Conservation (phyloP, 495 filamentous ascomycete genomes). For the Trichoderma gamsii region DNA sequence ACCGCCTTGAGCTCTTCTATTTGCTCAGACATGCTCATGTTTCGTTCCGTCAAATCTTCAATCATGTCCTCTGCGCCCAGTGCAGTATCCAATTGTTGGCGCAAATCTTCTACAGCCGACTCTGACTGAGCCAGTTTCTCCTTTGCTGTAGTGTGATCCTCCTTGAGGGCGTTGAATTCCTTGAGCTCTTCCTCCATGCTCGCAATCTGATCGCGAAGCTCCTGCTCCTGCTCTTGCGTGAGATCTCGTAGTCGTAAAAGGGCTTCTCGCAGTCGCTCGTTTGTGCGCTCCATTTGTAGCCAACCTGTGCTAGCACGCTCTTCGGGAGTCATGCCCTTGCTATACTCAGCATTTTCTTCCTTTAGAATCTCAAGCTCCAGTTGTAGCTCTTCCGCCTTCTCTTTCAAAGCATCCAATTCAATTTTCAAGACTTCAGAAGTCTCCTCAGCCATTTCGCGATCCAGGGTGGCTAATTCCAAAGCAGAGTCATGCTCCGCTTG, state of each 20-base stretch:
- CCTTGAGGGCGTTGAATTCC: conserved; percentile 64
- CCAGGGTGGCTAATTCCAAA: conserved; percentile 81
- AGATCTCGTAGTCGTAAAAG: conserved; percentile 78
- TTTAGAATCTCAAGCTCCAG: conserved; percentile 80
- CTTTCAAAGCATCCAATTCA: conserved; percentile 72
- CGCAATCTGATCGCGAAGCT: conserved; percentile 69
- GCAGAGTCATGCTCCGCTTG: conserved; percentile 78
- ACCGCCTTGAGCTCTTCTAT: conserved; percentile 73
- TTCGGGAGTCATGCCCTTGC: conserved; percentile 78
- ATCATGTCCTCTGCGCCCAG: conserved; percentile 87
- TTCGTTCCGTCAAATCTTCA: conserved; percentile 82
- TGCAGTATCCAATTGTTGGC: conserved; percentile 85
- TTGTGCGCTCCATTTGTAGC: conserved; percentile 84
- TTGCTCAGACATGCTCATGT: conserved; percentile 71
- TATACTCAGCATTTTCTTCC: conserved; percentile 79
- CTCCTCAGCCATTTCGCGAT: conserved; percentile 96
- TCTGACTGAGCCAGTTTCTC: conserved; percentile 67
- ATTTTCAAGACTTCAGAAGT: conserved; percentile 71
- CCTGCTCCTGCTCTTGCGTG: conserved; percentile 77
- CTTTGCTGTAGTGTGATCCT: conserved; percentile 62
- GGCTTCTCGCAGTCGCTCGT: conserved; percentile 82
- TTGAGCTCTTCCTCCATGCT: conserved; percentile 71
- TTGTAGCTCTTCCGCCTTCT: conserved; percentile 73
- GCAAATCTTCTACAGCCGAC: conserved; percentile 74
- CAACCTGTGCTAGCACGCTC: conserved; percentile 80